These are phyloP conservation scores for Calonectria pseudoreteaudii DNA, from an alignment of 2,329 filamentous ascomycete genomes.

Conservation along the genomic window DNA sequence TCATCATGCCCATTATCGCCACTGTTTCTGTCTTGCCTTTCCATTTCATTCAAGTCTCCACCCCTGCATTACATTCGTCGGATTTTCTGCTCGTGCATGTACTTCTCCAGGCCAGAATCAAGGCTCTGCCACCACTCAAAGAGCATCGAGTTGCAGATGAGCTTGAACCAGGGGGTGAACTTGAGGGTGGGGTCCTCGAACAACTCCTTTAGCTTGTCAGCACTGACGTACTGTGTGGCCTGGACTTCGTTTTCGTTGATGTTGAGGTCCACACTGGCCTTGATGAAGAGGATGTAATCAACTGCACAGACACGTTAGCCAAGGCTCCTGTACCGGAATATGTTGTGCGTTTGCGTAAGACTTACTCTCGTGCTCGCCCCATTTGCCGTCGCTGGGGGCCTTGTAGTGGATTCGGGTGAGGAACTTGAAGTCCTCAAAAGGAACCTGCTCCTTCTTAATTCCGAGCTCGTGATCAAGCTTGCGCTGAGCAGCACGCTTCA, in stretches of 20 bases:
- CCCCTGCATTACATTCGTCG: constrained; percentile 71
- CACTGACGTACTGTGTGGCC: constrained; percentile 85
- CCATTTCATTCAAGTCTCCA: constrained; percentile 16
- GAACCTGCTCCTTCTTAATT: constrained; percentile 89
- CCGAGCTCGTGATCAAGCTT: constrained; percentile 96
- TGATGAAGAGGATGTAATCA: constrained; percentile 99
- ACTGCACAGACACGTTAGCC: constrained; percentile 63
- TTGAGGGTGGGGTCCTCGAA: constrained; percentile 84
- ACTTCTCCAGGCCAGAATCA: constrained; percentile 84
- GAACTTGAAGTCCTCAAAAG: constrained; percentile 91
- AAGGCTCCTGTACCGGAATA: not conserved
- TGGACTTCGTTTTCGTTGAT: constrained; percentile 90
- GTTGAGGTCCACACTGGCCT: constrained; percentile 87
- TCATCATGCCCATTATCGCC: constrained; percentile 8
- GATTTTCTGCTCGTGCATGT: constrained; percentile 87
- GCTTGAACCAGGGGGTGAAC: constrained; percentile 99
- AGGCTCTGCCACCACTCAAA: constrained; percentile 98
- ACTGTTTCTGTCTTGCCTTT: constrained; percentile 12
- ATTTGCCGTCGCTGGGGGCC: constrained; percentile 95
- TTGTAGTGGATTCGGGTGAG: constrained; percentile 98
- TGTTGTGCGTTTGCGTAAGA: constrained; percentile 28
- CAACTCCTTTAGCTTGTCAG: constrained; percentile 84
- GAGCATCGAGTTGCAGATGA: constrained; percentile 97
- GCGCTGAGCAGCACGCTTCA: constrained; percentile 90
- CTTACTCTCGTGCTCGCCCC: constrained; percentile 98